Conservation (phyloP, 805 yeast species). For the Clavispora carvajalis region DNA sequence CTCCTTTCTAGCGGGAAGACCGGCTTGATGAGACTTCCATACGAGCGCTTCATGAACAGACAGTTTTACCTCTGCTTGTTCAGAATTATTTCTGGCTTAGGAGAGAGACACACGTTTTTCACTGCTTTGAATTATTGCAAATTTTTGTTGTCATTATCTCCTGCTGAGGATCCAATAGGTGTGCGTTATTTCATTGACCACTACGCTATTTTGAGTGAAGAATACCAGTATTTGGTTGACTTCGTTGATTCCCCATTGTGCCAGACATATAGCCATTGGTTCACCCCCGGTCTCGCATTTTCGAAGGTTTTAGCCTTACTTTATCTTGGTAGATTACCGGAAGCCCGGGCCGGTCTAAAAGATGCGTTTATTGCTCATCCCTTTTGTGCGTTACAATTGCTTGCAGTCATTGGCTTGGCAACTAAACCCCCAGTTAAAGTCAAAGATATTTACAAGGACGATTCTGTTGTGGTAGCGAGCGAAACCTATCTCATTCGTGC, state of each 20-base stretch:
- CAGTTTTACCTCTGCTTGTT: slow-evolving; percentile 71
- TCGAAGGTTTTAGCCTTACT: slow-evolving; percentile 62
- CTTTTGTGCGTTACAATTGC: slow-evolving; percentile 46
- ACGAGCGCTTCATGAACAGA: slow-evolving; percentile 67
- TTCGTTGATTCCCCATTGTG: slow-evolving; percentile 53
- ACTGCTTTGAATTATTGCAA: slow-evolving; percentile 79
- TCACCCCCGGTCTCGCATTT: slow-evolving; percentile 65
- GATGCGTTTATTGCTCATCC: slow-evolving; percentile 56
- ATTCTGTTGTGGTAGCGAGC: slow-evolving; percentile 34
- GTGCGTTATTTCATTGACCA: slow-evolving; percentile 78
- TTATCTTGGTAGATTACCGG: slow-evolving; percentile 31
- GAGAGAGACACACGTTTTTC: slow-evolving; percentile 69
- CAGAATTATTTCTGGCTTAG: slow-evolving; percentile 62
- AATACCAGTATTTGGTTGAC: slow-evolving; percentile 56
- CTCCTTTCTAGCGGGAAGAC: slow-evolving; percentile 42
- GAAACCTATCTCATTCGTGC: slow-evolving; percentile 61
- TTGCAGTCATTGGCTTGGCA: slow-evolving; percentile 42
- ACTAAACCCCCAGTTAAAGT: slow-evolving; percentile 3
- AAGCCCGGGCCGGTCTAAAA: slow-evolving; percentile 45
- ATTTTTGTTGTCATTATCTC: slow-evolving; percentile 60
- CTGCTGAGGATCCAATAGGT: slow-evolving; percentile 80
- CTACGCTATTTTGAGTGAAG: slow-evolving; percentile 63
- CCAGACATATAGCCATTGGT: slow-evolving; percentile 59
- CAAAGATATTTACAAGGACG: slow-evolving; percentile 16
- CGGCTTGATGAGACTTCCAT: slow-evolving; percentile 66